Conservation (phyloP, 164 flowering plant genomes). For the Litsea cubeba region DNA sequence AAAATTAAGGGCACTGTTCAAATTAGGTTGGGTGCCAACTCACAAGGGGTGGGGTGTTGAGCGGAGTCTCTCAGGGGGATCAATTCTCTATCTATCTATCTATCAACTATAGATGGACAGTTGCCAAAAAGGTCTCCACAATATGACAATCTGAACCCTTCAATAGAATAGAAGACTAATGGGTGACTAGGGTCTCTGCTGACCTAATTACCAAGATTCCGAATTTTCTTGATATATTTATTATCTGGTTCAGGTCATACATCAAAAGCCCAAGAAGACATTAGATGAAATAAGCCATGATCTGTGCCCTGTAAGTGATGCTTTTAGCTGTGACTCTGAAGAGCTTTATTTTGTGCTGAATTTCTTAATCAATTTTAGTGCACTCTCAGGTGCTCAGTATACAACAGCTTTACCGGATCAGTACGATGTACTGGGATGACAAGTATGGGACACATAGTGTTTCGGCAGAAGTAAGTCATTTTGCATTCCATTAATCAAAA, state of each 20-base stretch:
- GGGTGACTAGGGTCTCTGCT: no score
- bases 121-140: no score
- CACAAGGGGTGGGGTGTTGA: no score
- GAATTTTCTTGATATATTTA: background rate
- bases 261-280: conserved; percentile 94
- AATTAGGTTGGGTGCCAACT: no score
- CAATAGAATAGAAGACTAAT: no score
- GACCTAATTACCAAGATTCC: no score
- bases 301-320: conserved; percentile 78
- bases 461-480: conserved; percentile 80
- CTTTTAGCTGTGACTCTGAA: background rate
- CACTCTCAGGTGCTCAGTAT: conserved; percentile 86
- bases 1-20: no score
- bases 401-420: conserved; percentile 93
- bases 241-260: conserved; percentile 63
- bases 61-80: no score
- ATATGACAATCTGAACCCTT: no score
- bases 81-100: no score
- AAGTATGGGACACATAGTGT: conserved; percentile 96
- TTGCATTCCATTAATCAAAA: conserved; percentile 31
- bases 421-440: conserved; percentile 99
- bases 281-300: conserved; percentile 92
- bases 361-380: background rate
- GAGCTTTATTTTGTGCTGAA: no score
- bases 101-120: no score